Base-by-base conservation (phyloP, 2,329 filamentous ascomycete genomes). In the Fusarium secorum region DNA sequence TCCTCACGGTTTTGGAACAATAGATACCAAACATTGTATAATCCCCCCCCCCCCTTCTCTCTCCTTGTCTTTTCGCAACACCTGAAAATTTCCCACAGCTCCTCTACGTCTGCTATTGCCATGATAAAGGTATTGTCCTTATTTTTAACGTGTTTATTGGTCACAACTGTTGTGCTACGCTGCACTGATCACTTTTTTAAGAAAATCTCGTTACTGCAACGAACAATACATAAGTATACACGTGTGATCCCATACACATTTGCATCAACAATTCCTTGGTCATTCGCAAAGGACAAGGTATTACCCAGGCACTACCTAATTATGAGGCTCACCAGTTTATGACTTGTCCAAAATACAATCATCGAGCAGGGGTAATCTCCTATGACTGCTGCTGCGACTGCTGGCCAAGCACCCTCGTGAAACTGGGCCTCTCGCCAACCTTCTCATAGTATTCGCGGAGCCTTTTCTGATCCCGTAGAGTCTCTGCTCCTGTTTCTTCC, bases 401-500 rank as follows among this genome's bases (percentile, higher is more conserved):
- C 49, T 62, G 74, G 2, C 67, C 70, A 30, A 79, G 46, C 28
- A 76, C 67, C 53, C 75, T 76, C 33, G 59, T 73, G 20, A 58
- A 68, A 38, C 68, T 74, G 8, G 75, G 70, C 32, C 75, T 73
- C 53, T 58, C 57, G 11, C 54, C 60, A 39, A 81, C 56, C 22
- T 49, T 71, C n/a, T 77, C 59, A 57, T 84, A 85, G 62, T 85
- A 86, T 44, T 60, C 70, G 22, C 68, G 72, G 46, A 86, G 72
- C 10, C 70, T 70, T 20, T 68, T 68, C 18, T 79, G 62, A 3
- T 79, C 78, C 9, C 72, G 71, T 10, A 85, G 73, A 0, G 71
- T 70, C 4, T 76, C 78, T 7, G 74, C 44, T 3, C 79, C 81
- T 60, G 76, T 76, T 24, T 79, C 77, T 18, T 77, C 66, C 13